Conservation (phyloP, 805 yeast genomes). For the Candida pini region DNA sequence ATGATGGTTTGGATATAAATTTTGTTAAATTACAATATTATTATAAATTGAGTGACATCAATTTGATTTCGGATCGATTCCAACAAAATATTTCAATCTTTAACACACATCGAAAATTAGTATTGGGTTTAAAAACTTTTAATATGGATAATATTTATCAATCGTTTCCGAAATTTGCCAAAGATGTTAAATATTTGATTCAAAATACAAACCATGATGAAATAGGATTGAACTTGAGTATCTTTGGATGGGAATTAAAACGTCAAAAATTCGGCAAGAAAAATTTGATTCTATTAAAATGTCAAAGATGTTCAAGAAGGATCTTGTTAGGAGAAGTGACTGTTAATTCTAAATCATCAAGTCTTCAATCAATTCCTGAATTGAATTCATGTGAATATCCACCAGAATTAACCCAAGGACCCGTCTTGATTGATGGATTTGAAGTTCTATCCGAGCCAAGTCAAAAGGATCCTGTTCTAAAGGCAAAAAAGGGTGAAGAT, state of each 20-base stretch:
- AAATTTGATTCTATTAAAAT: conserved; percentile 24
- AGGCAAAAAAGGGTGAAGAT: conserved; percentile 12
- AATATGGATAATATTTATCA: conserved; percentile 7
- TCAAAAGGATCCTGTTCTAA: conserved; percentile 1
- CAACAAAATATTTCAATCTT: conserved; percentile 11
- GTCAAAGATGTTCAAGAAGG: conserved; percentile 32
- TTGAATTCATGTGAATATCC: conserved; percentile 25
- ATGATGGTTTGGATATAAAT: conserved; percentile 9
- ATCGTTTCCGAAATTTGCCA: conserved; percentile 2
- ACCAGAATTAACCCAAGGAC: conserved; percentile 15
- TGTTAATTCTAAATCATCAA: not conserved
- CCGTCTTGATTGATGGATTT: conserved; percentile 6
- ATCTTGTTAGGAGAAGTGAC: conserved; percentile 20
- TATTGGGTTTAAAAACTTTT: conserved; percentile 12
- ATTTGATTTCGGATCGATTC: conserved; percentile 17
- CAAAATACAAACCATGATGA: conserved; percentile 7
- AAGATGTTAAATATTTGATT: conserved; percentile 6
- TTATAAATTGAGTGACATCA: conserved; percentile 21
- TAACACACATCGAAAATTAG: conserved; percentile 7
- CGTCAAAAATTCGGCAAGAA: conserved; percentile 22
- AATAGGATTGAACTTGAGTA: conserved; percentile 14
- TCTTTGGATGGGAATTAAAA: conserved; percentile 34
- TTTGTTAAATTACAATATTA: conserved; percentile 21
- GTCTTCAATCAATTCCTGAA: conserved; percentile 7
- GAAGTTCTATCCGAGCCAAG: not conserved